Evolutionary conservation across 1,139 yeast species (phyloP).

Genomic region (Candida freyschussii): DNA sequence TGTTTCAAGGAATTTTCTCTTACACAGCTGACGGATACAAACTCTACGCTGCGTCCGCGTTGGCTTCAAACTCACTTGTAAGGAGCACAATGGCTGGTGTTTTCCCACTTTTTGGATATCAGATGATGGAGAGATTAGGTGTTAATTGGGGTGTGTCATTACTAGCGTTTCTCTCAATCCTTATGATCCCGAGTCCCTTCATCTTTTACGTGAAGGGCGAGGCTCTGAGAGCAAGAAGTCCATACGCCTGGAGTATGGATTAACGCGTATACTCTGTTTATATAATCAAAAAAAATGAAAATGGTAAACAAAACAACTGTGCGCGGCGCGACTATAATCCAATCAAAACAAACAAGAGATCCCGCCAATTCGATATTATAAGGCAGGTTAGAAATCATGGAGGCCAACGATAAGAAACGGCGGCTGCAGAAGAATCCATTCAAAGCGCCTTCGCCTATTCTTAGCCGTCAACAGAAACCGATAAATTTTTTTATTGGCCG

Average conservation of each 20-base stretch:
- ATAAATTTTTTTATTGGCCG: constrained; percentile 8
- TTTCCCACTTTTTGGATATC: constrained; percentile 69
- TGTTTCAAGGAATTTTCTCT: constrained; percentile 52
- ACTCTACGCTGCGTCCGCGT: constrained; percentile 67
- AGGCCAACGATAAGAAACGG: background rate
- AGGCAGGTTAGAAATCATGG: background rate
- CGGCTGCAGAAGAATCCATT: constrained; percentile 9
- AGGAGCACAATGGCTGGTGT: constrained; percentile 69
- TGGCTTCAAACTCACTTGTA: constrained; percentile 73
- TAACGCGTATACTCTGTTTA: too few species aligned
- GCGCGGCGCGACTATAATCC: background rate
- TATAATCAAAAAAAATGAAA: too few species aligned
- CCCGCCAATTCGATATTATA: background rate
- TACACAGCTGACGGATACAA: constrained; percentile 63
- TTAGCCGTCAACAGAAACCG: constrained; percentile 13
- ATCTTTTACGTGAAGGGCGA: constrained; percentile 56
- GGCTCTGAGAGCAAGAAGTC: constrained; percentile 49
- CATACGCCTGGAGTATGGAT: constrained; percentile 32
- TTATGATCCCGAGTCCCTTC: constrained; percentile 64
- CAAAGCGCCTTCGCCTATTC: constrained; percentile 16
- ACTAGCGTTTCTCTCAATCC: constrained; percentile 50
- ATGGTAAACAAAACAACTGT: too few species aligned
- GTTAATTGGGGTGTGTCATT: constrained; percentile 59
- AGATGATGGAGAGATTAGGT: constrained; percentile 51
- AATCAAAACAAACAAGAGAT: constrained; percentile 1